Evolutionary conservation across 2,329 filamentous ascomycete genomes (phyloP).

Genomic region (Nigrospora sphaerica): DNA sequence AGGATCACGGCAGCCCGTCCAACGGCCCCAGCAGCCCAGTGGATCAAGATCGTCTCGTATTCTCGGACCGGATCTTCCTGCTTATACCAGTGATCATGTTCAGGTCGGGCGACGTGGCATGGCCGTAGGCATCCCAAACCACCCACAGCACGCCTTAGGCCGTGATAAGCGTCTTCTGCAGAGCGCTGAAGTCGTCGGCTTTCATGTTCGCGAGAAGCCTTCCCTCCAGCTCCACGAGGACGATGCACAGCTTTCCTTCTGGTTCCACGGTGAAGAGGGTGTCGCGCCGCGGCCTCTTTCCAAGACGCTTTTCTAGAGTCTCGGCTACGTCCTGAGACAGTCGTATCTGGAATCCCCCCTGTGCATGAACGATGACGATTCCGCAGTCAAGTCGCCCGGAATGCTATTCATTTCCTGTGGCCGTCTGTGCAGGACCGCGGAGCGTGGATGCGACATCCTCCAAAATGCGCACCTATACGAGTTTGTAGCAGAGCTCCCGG

Average conservation of each 20-base stretch:
- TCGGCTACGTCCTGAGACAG: slow-evolving; percentile 24
- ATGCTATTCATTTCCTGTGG: slow-evolving; percentile 22
- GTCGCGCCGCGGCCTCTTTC: slow-evolving; percentile 22
- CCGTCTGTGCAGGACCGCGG: slow-evolving; percentile 25
- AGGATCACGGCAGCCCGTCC: slow-evolving; percentile 6
- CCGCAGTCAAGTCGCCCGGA: slow-evolving; percentile 16
- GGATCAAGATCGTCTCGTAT: slow-evolving; percentile 4
- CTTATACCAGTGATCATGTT: slow-evolving; percentile 16
- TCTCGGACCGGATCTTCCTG: slow-evolving; percentile 16
- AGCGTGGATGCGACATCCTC: slow-evolving; percentile 3
- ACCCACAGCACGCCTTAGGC: slow-evolving; percentile 28
- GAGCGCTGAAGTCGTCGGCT: slow-evolving; percentile 25
- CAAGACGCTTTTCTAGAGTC: slow-evolving; percentile 16
- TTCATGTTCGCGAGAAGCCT: slow-evolving; percentile 34
- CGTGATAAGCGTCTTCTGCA: slow-evolving; percentile 19
- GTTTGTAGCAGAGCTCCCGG: slow-evolving; percentile 13
- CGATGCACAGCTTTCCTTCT: slow-evolving; percentile 30
- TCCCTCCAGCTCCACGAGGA: slow-evolving; percentile 35
- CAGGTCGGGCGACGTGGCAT: slow-evolving; percentile 19
- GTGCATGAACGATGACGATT: slow-evolving; percentile 30
- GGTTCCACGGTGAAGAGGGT: slow-evolving; percentile 19
- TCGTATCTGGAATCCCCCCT: slow-evolving; percentile 21
- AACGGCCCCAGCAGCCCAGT: slow-evolving; percentile 2
- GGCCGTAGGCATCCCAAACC: slow-evolving; percentile 23
- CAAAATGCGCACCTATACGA: slow-evolving; percentile 12